phyloP scores from a whole-genome alignment of 345 rosid species.

The Combretum micranthum region DNA sequence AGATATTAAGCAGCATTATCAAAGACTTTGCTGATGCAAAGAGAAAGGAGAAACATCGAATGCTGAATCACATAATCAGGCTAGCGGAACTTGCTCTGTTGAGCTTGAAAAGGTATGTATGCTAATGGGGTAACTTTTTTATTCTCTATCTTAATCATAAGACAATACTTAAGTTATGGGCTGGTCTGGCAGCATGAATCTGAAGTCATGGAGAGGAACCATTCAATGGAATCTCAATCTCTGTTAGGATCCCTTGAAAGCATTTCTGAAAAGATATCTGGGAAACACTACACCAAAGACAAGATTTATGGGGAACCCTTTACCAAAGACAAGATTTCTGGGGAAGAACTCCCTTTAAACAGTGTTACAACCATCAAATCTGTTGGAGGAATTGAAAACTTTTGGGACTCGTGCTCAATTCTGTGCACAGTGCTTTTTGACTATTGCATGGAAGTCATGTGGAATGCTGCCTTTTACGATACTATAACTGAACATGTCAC shows the following conservation, averaged over 20 bases:
- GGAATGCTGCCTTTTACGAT: constrained; percentile 90
- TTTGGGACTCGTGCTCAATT: constrained; percentile 47
- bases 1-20: constrained; percentile 59
- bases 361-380: constrained; percentile 35
- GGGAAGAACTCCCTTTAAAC: constrained; percentile 16
- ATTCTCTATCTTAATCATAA: not conserved
- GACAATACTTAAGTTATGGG: constrained; percentile 8
- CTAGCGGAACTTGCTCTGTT: constrained; percentile 17
- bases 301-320: not conserved
- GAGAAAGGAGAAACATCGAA: constrained; percentile 38
- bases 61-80: constrained; percentile 28
- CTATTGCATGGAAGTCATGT: constrained; percentile 67
- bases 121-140: not conserved
- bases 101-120: constrained; percentile 27
- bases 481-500: constrained; percentile 36
- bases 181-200: constrained; percentile 39
- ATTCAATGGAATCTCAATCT: constrained; percentile 2
- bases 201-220: constrained; percentile 14
- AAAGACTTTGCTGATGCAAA: constrained; percentile 42
- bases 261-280: not conserved
- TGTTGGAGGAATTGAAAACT: constrained; percentile 67
- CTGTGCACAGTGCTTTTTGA: constrained; percentile 56
- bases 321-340: constrained; percentile 7
- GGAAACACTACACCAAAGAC: constrained; percentile 1
- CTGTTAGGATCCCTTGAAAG: not conserved